Conservation (phyloP, 495 filamentous ascomycete species). For the Astrothelium macrocarpum region DNA sequence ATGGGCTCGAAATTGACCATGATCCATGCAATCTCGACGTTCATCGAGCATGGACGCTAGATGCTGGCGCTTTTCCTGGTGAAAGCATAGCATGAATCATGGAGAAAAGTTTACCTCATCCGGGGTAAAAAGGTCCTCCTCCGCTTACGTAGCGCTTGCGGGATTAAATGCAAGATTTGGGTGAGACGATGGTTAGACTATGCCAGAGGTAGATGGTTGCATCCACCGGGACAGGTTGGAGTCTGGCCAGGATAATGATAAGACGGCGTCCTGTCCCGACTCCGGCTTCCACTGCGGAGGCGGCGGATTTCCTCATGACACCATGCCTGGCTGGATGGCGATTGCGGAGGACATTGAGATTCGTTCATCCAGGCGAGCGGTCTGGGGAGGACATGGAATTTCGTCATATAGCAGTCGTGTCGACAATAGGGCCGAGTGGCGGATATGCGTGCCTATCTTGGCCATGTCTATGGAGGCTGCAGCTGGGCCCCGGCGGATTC, state of each 20-base stretch:
- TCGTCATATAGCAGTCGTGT: too few relatives aligned
- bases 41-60: too few relatives aligned
- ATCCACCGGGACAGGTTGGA: neutral
- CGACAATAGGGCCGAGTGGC: too few relatives aligned
- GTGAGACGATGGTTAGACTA: neutral
- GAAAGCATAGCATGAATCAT: neutral
- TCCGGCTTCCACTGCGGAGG: neutral
- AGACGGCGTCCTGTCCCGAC: neutral
- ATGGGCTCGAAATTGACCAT: too few relatives aligned
- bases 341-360: too few relatives aligned
- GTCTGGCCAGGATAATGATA: neutral
- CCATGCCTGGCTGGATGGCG: neutral
- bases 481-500: neutral
- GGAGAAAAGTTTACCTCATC: neutral
- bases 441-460: slow-evolving; percentile 1
- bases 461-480: neutral
- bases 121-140: too few relatives aligned
- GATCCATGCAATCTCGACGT: too few relatives aligned
- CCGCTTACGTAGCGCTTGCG: neutral
- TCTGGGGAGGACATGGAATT: too few relatives aligned
- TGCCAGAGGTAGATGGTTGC: neutral
- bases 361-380: too few relatives aligned
- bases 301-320: neutral
- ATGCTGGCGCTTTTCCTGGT: too few relatives aligned
- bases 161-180: neutral